Evolutionary conservation across 2,329 filamentous ascomycete genomes (phyloP).

Genomic region (Pestalotiopsis sp.): DNA sequence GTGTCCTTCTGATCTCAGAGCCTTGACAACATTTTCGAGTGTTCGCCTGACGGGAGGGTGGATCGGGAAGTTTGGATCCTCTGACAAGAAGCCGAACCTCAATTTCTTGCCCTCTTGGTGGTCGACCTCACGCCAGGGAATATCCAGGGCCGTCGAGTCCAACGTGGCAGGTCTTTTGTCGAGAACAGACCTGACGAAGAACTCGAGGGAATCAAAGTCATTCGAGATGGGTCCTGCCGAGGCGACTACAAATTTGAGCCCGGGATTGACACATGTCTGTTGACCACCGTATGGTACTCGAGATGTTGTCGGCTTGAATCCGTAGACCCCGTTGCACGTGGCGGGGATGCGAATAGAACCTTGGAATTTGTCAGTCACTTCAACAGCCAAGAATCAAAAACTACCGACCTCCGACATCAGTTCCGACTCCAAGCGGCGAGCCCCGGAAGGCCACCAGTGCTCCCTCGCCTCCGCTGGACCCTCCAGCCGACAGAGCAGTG

Average conservation of each 20-base stretch:
- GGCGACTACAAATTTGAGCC: slow-evolving; percentile 21
- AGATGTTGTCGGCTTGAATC: slow-evolving; percentile 29
- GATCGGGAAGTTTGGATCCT: slow-evolving; percentile 49
- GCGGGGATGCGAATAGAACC: slow-evolving; percentile 34
- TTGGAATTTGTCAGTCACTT: not conserved
- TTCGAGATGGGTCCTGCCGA: slow-evolving; percentile 45
- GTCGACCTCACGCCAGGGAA: slow-evolving; percentile 45
- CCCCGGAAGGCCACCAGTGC: slow-evolving; percentile 23
- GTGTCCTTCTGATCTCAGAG: slow-evolving; percentile 46
- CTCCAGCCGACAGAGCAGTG: slow-evolving; percentile 32
- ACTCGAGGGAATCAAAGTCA: slow-evolving; percentile 38
- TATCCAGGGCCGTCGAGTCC: slow-evolving; percentile 42
- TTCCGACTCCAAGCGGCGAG: slow-evolving; percentile 21
- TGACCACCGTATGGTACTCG: slow-evolving; percentile 6
- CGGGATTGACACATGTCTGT: not conserved
- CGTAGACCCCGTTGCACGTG: slow-evolving; percentile 31
- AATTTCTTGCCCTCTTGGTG: slow-evolving; percentile 31
- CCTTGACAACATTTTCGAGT: slow-evolving; percentile 39
- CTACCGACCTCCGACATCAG: slow-evolving; percentile 20
- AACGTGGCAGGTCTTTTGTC: slow-evolving; percentile 43
- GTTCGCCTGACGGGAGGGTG: slow-evolving; percentile 53
- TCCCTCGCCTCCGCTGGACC: slow-evolving; percentile 36
- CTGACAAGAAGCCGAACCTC: slow-evolving; percentile 50
- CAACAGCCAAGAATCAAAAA: not conserved
- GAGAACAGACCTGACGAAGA: slow-evolving; percentile 44